Evolutionary conservation across 495 filamentous ascomycete genomes (phyloP), one percentile per base, ranked within the genome.

Genomic region (Neurospora africana): DNA sequence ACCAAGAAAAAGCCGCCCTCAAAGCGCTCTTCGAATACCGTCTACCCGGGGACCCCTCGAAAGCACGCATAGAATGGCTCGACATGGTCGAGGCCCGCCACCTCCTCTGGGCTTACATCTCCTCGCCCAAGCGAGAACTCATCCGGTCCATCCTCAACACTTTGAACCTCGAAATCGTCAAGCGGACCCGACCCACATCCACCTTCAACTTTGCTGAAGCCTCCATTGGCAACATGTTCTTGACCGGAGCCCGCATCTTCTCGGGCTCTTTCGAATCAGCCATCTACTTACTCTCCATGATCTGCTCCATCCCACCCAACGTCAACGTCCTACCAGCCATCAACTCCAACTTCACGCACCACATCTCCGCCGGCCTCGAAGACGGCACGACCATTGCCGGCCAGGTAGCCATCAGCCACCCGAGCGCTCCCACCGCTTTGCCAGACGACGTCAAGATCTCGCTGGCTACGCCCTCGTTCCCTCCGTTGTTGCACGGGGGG

Each of bases 321-420:
- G 88, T 96, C 44, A 85, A 88, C 0, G 92, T 97, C 1, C 88
- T 98, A 3, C 95, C 95, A 0, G 93, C 93, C 27, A 93, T 98
- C 77, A 95, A 97, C 83, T 92, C 89, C 69, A 98, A 97, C 80
- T 96, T 97, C 81, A 90, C 93, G 4, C 91, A 96, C 76, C 95
- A 98, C 80, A 98, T 98, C 78, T 91, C 89, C 21, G 95, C 93
- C 3, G 91, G 91, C 0, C 84, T 98, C 0, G 84, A 82, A 58
- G 86, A 98, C 79, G 91, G 92, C 7, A 90, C 88, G 17, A 82
- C 89, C n/a, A 95, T 98, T 74, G 90, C 91, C 0, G 95, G 95
- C 1, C 95, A 98, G 77, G 97, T 97, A 80, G 89, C 90, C 76
- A 98, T 98, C 78, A 92, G 89, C 13, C 95, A 98, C 78, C 95